Conservation (phyloP, 768 basidiomycete genomes). For the Rhodotorula babjevae region DNA sequence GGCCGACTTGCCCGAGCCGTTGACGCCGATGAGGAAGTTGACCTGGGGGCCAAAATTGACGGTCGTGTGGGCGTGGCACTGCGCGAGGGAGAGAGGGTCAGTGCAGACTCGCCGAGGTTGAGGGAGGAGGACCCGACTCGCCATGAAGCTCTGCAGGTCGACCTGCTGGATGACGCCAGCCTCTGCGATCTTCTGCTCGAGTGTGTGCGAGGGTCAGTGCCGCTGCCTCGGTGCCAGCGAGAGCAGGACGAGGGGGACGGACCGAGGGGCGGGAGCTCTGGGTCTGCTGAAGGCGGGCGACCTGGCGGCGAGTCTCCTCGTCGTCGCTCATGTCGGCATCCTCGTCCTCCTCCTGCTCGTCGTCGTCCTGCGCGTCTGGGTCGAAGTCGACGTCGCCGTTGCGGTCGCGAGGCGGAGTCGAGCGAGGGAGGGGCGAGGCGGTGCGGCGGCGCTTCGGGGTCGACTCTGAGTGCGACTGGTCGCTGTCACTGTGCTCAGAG, state of each 20-base stretch:
- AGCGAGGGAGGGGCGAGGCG: conserved; percentile 12
- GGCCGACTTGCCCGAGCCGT: conserved; percentile 34
- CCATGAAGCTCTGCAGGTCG: conserved; percentile 49
- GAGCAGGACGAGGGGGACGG: not conserved
- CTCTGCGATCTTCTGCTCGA: conserved; percentile 69
- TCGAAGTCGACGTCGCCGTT: conserved; percentile 37
- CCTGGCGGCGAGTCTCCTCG: conserved; percentile 6
- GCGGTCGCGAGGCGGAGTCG: conserved; percentile 15
- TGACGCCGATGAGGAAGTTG: conserved; percentile 86
- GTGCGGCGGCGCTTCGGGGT: conserved; percentile 5
- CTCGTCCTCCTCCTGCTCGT: conserved; percentile 38
- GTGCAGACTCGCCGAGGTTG: not conserved
- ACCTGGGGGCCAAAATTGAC: conserved; percentile 88
- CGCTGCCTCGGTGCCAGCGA: not conserved
- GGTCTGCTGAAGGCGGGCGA: conserved; percentile 45
- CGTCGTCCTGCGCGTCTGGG: conserved; percentile 12
- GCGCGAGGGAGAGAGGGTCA: not conserved
- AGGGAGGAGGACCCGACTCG: not conserved
- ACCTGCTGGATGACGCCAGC: conserved; percentile 81
- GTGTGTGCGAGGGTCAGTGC: too few relatives aligned
- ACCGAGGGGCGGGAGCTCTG: not conserved
- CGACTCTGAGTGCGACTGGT: not conserved
- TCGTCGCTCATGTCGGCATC: conserved; percentile 38
- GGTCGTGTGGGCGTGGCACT: conserved; percentile 49
- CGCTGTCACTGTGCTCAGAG: conserved; percentile 38